Conservation (phyloP, 192 early-diverging fungal species). For the Podila minutissima region DNA sequence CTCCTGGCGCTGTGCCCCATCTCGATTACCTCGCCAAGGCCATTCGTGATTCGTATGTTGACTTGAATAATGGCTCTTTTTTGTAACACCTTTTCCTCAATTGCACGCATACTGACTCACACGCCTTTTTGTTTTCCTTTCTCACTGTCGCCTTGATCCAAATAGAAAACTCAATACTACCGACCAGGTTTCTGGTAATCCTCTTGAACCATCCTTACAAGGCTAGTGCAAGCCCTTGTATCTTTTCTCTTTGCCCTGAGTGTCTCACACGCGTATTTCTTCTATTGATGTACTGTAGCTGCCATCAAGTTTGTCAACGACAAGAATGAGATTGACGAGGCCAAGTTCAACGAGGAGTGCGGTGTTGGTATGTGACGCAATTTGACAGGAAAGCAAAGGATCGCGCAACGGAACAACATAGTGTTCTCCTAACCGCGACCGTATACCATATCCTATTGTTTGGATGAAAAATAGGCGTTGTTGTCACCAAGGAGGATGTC, state of each 20-base stretch:
- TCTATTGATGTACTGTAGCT: slow-evolving; percentile 58
- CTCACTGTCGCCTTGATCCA: not conserved
- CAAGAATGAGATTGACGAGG: slow-evolving; percentile 66
- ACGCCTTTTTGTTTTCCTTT: not conserved
- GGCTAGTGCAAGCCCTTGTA: not conserved
- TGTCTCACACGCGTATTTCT: not conserved
- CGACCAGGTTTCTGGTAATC: slow-evolving; percentile 88
- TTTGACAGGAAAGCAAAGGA: not conserved
- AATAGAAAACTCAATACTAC: slow-evolving; percentile 71
- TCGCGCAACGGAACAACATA: not conserved
- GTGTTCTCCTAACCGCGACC: not conserved
- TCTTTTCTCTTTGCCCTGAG: slow-evolving; percentile 1
- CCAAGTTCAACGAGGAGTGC: slow-evolving; percentile 84
- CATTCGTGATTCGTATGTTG: slow-evolving; percentile 65
- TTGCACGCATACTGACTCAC: not conserved
- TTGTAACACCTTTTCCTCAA: not conserved
- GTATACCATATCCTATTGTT: not conserved
- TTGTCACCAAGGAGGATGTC: slow-evolving; percentile 84
- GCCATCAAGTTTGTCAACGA: slow-evolving; percentile 89
- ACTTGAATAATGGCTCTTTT: not conserved
- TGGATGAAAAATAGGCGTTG: slow-evolving; percentile 70
- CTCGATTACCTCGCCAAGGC: slow-evolving; percentile 83
- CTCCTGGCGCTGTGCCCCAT: slow-evolving; percentile 78
- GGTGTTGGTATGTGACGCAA: slow-evolving; percentile 82
- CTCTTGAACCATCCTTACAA: not conserved